Percentiles rank a stretch among this genome's conserved stretches.
Evolutionary conservation across 257 asterid species (phyloP).

Genomic region (Salvia rosmarinus): DNA sequence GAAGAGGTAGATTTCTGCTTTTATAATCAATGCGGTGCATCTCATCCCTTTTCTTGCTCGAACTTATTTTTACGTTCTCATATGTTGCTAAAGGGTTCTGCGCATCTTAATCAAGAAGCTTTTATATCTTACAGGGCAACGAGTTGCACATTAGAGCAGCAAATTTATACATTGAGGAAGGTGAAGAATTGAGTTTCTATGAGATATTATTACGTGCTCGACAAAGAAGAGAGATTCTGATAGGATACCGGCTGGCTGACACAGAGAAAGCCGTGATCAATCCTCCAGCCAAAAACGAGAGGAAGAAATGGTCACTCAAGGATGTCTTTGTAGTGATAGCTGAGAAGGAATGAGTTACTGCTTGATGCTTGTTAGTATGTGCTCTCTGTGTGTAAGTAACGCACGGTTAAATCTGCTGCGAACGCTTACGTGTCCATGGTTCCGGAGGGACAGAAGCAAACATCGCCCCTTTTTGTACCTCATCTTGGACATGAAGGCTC

Average conservation of each 20-base stretch:
- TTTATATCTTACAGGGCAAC: slow-evolving; percentile 60
- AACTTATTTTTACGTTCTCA: neutral
- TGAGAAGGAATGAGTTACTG: slow-evolving; percentile 61
- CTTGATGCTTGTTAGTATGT: neutral
- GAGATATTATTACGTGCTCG: slow-evolving; percentile 83
- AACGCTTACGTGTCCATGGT: too few species aligned
- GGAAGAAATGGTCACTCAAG: slow-evolving; percentile 61
- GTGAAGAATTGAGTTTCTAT: slow-evolving; percentile 78
- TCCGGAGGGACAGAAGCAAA: too few species aligned
- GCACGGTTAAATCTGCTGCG: neutral
- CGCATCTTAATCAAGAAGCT: slow-evolving; percentile 1
- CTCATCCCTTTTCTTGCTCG: neutral
- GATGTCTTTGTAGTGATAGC: slow-evolving; percentile 84
- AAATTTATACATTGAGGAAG: slow-evolving; percentile 59
- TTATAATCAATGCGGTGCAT: neutral
- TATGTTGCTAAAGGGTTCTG: neutral
- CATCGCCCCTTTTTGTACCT: neutral
- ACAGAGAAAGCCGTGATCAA: slow-evolving; percentile 74
- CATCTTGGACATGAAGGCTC: neutral
- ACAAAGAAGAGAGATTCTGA: slow-evolving; percentile 78
- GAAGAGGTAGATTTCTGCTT: slow-evolving; percentile 65
- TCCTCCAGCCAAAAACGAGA: slow-evolving; percentile 63
- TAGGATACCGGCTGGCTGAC: slow-evolving; percentile 71
- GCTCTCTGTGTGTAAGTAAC: neutral
- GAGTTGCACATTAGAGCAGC: slow-evolving; percentile 92